Evolutionary conservation across 2,329 filamentous ascomycete genomes (phyloP).

Genomic region (Mariannaea elegans): DNA sequence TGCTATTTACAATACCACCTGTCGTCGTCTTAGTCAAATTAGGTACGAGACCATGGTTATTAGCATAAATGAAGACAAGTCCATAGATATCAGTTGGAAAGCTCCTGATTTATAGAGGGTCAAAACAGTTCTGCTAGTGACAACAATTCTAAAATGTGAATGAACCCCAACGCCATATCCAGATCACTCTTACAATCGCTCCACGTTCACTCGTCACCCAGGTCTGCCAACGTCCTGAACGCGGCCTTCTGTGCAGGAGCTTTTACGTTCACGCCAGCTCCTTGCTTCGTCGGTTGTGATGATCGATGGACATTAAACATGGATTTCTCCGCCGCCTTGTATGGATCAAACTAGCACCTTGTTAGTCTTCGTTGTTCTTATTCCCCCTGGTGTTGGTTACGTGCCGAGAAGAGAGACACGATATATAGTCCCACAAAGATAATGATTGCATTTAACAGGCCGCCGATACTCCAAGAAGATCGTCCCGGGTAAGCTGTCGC

Average conservation of each 20-base stretch:
- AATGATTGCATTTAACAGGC: conserved; percentile 59
- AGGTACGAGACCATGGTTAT: too few relatives aligned
- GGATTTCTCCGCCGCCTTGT: conserved; percentile 68
- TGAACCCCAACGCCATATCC: conserved; percentile 10
- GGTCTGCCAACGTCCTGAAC: conserved; percentile 64
- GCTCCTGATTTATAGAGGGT: too few relatives aligned
- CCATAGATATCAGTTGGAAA: too few relatives aligned
- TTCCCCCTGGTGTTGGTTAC: conserved; percentile 39
- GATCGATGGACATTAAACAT: conserved; percentile 63
- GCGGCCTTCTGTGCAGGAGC: conserved; percentile 46
- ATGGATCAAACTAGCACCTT: conserved; percentile 63
- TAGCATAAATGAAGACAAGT: too few relatives aligned
- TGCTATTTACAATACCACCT: too few relatives aligned
- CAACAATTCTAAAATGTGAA: background rate
- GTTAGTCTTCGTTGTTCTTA: conserved; percentile 34
- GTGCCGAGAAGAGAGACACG: conserved; percentile 67
- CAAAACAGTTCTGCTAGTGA: background rate
- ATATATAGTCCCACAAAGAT: conserved; percentile 70
- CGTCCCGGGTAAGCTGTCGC: conserved; percentile 31
- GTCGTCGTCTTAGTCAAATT: too few relatives aligned
- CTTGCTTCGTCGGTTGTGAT: conserved; percentile 40
- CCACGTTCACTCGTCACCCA: conserved; percentile 47
- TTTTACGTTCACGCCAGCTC: conserved; percentile 30
- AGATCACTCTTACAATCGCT: conserved; percentile 1
- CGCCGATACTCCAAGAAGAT: conserved; percentile 48